Base-by-base conservation (phyloP, 2,329 filamentous ascomycete species). In the Paraconiothyrium brasiliense region DNA sequence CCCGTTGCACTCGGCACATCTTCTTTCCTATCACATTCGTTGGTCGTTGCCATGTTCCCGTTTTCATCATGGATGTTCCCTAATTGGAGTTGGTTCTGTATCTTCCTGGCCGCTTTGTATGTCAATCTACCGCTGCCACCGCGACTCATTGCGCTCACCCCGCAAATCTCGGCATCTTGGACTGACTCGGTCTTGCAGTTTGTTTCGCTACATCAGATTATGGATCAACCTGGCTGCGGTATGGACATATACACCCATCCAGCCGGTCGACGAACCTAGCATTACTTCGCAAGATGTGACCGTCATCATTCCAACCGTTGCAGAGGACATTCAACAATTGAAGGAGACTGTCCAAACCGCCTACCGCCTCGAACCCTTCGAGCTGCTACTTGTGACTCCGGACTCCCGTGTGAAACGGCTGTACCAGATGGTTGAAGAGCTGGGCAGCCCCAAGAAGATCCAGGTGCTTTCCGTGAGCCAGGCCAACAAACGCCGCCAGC, bases 401-500 rank as follows among this genome's bases (percentile, higher is more conserved):
- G 88, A 91, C 67, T 89, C 91, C 76, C 95, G 95, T 79, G 84
- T 90, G 64, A 85, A 87, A 63, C 89, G 86, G 57, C 85, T 94
- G 22, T 81, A 90, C 72, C 82, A 84, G 65, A 89, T 95, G 78
- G 72, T 79, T 1, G 72, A 76, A 58, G 74, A 77, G 62, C 63
- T 79, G 61, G 76, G 75, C 61, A 70, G 62, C 57, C 76, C 86
- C 66, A 85, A 87, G 60, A 88, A 87, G 66, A 88, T 97, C 67
- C 86, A 88, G 59, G 89, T 97, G 47, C 84, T 94, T 67, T 90
- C 87, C 66, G 92, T 93, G 34, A 85, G 87, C 63, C 94, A 97
- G 75, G 93, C 94, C 69, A 98, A 98, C 83, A 98, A 98, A 84
- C 91, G 94, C 58, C 88, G 94, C 22, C 94, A 98, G 79, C 93